These are phyloP conservation scores for Arthrobotrys iridis DNA, from an alignment of 2,329 filamentous ascomycete species.

Conservation along the genomic window DNA sequence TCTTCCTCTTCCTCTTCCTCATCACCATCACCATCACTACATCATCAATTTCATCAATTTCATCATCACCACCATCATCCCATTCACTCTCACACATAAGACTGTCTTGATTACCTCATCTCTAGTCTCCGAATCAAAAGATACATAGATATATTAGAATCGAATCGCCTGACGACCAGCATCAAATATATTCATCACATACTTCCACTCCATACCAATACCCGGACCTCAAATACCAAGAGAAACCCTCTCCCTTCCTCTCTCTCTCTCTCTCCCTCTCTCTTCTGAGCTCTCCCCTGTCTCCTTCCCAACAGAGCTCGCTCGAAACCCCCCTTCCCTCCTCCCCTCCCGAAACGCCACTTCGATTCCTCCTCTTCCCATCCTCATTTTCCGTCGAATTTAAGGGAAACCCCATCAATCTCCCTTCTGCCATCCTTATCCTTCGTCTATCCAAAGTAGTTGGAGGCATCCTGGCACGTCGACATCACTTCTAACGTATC, in stretches of 20 bases:
- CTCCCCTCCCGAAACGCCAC: background rate
- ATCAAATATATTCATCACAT: background rate
- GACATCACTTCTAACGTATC: too few species aligned
- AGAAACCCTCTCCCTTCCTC: background rate
- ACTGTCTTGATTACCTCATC: background rate
- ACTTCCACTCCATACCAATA: background rate
- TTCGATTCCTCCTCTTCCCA: background rate
- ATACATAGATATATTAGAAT: too few species aligned
- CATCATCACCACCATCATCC: background rate
- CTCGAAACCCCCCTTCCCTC: conserved; percentile 1
- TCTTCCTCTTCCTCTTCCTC: background rate
- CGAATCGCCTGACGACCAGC: conserved; percentile 18
- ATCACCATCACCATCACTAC: background rate
- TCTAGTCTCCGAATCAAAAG: background rate
- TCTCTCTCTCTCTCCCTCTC: background rate
- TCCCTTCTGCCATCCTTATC: background rate
- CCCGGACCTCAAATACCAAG: background rate
- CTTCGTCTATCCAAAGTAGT: background rate
- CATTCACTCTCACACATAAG: background rate
- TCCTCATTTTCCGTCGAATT: too few species aligned
- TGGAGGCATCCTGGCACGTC: too few species aligned
- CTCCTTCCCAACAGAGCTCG: conserved; percentile 36
- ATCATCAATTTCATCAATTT: background rate
- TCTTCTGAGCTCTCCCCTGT: conserved; percentile 38
- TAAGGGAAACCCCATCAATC: background rate